Evolutionary conservation across 768 basidiomycete species (phyloP).

Genomic region (Collybia sp.): DNA sequence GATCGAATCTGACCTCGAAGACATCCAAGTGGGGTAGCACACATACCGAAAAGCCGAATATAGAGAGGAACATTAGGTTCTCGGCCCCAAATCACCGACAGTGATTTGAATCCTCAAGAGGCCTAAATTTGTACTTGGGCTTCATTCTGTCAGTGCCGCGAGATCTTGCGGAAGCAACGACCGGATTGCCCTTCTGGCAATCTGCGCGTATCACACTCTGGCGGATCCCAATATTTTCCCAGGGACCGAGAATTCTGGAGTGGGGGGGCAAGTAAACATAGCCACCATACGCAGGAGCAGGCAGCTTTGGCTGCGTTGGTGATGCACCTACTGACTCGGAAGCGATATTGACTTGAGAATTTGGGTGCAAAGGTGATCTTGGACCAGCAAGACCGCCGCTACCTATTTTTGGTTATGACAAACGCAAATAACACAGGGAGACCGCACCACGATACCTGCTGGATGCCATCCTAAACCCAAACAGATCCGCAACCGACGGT

Average conservation of each 20-base stretch:
- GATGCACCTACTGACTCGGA: conserved; percentile 25
- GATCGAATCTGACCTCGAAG: too few species aligned
- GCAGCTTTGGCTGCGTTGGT: conserved; percentile 8
- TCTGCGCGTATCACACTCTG: neutral
- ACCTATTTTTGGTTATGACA: neutral
- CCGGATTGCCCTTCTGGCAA: neutral
- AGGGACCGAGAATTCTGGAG: neutral
- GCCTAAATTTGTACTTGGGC: neutral
- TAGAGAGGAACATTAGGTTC: too few species aligned
- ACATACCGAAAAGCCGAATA: too few species aligned
- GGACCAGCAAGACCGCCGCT: conserved; percentile 8
- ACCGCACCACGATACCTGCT: conserved; percentile 2
- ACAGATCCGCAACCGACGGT: neutral
- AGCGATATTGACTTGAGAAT: conserved; percentile 22
- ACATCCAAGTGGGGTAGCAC: too few species aligned
- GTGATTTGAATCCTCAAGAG: neutral
- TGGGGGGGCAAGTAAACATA: conserved; percentile 1
- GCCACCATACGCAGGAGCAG: conserved; percentile 7
- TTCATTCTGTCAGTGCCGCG: neutral
- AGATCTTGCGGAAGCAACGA: neutral
- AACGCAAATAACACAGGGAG: neutral
- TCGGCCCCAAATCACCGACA: too few species aligned
- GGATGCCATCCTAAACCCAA: conserved; percentile 2
- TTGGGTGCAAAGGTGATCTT: conserved; percentile 11
- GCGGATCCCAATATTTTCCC: neutral